Conservation (phyloP, 495 filamentous ascomycete genomes). For the Aspergillus kassunensis region DNA sequence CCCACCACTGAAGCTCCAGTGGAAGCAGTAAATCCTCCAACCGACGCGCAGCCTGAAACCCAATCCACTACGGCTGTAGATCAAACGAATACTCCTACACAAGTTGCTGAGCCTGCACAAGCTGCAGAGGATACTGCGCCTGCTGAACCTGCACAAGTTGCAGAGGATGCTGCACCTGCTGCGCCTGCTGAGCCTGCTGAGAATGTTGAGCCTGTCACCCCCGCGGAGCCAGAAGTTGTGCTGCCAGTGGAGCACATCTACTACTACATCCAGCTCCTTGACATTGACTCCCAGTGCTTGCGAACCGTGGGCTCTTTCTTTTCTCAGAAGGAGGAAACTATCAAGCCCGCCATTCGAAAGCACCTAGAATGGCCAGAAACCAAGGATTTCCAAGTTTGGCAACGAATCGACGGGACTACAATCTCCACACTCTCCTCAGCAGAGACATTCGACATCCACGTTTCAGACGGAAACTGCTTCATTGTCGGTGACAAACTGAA, state of each 20-base stretch:
- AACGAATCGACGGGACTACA: slow-evolving; percentile 38
- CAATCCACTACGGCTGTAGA: neutral
- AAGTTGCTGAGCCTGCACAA: slow-evolving; percentile 4
- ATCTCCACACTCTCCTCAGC: slow-evolving; percentile 37
- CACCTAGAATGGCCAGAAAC: slow-evolving; percentile 35
- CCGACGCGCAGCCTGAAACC: neutral
- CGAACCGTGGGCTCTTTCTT: slow-evolving; percentile 52
- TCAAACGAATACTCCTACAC: slow-evolving; percentile 1
- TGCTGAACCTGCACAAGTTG: too few relatives aligned
- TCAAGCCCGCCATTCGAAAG: slow-evolving; percentile 40
- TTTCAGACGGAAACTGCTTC: slow-evolving; percentile 41
- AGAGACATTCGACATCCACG: slow-evolving; percentile 36
- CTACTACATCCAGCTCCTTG: slow-evolving; percentile 51
- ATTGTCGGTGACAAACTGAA: slow-evolving; percentile 42
- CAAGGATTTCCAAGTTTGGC: slow-evolving; percentile 45
- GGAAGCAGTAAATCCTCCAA: neutral
- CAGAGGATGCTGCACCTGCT: neutral
- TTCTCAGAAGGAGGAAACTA: slow-evolving; percentile 40
- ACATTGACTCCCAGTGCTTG: slow-evolving; percentile 41
- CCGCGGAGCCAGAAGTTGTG: slow-evolving; percentile 14
- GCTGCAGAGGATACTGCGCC: too few relatives aligned
- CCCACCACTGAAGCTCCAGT: neutral
- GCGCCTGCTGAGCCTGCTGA: slow-evolving; percentile 9
- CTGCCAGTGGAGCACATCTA: slow-evolving; percentile 40
- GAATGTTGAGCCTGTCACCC: slow-evolving; percentile 5